Evolutionary conservation across 2,329 filamentous ascomycete species (phyloP).

Genomic region (Beauveria bassiana): DNA sequence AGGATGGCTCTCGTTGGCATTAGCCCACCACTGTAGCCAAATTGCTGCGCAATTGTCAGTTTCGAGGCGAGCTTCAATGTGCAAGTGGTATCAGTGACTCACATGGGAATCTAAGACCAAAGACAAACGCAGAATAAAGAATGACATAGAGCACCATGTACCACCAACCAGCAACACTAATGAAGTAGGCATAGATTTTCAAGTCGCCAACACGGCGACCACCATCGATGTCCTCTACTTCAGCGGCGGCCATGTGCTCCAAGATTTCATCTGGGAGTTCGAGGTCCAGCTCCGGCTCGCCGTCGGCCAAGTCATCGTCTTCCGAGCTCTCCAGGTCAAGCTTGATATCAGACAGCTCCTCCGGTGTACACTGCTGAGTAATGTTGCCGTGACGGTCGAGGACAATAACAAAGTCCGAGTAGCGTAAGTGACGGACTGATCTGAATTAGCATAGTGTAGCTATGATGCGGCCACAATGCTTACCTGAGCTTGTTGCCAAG

Average conservation of each 20-base stretch:
- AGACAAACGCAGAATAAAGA: constrained; percentile 15
- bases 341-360: constrained; percentile 9
- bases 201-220: constrained; percentile 14
- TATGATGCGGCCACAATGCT: neutral
- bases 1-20: constrained; percentile 15
- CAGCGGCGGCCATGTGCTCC: constrained; percentile 11
- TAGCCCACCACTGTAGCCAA: constrained; percentile 22
- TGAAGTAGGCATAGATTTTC: constrained; percentile 16
- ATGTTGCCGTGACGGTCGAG: constrained; percentile 18
- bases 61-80: neutral
- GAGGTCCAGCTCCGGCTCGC: neutral
- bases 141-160: constrained; percentile 15
- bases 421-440: constrained; percentile 17
- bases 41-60: constrained; percentile 14
- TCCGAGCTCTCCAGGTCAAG: neutral
- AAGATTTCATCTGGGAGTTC: constrained; percentile 15
- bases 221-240: constrained; percentile 11
- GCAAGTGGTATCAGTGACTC: neutral
- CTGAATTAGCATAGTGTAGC: neutral
- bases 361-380: constrained; percentile 16
- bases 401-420: constrained; percentile 19
- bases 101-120: constrained; percentile 18
- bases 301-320: neutral
- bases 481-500: constrained; percentile 21
- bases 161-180: constrained; percentile 14